phyloP scores from a whole-genome alignment of 129 eudicot genomes.

The Smallanthus sonchifolius region DNA sequence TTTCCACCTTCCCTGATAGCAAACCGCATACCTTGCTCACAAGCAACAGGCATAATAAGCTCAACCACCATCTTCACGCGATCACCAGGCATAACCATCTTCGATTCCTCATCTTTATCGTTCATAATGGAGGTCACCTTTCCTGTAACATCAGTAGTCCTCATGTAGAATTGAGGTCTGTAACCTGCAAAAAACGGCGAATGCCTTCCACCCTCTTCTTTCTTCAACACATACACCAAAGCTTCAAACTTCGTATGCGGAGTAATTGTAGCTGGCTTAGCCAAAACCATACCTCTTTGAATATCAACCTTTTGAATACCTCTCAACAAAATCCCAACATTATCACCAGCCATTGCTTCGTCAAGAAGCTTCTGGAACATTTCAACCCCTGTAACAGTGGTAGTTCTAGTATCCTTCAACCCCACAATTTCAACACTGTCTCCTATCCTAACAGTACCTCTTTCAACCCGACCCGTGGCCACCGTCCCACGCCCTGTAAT shows the following conservation, averaged over 20 bases:
- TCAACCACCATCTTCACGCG: constrained; percentile 90
- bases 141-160: constrained; percentile 90
- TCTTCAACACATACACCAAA: constrained; percentile 78
- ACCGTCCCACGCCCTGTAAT: constrained; percentile 90
- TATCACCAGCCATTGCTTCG: constrained; percentile 84
- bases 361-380: constrained; percentile 89
- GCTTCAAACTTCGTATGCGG: constrained; percentile 78
- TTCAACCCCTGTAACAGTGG: constrained; percentile 83
- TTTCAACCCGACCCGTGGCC: constrained; percentile 86
- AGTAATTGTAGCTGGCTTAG: constrained; percentile 64
- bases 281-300: constrained; percentile 86
- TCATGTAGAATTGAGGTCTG: constrained; percentile 91
- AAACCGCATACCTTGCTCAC: constrained; percentile 89
- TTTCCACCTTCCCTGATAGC: constrained; percentile 99
- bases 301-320: constrained; percentile 68
- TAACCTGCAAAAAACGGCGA: constrained; percentile 82
- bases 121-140: constrained; percentile 64
- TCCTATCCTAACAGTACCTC: constrained; percentile 73
- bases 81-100: constrained; percentile 98
- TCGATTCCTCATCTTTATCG: constrained; percentile 81
- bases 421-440: constrained; percentile 81
- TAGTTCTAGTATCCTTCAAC: constrained; percentile 54
- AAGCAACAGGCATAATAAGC: constrained; percentile 77
- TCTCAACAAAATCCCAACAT: constrained; percentile 77
- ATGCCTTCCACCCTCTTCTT: constrained; percentile 95